A percentile compares a stretch with the other conserved stretches of the same genome.
Conservation (phyloP, 208 protist species). For the Borovskyia barvae region DNA sequence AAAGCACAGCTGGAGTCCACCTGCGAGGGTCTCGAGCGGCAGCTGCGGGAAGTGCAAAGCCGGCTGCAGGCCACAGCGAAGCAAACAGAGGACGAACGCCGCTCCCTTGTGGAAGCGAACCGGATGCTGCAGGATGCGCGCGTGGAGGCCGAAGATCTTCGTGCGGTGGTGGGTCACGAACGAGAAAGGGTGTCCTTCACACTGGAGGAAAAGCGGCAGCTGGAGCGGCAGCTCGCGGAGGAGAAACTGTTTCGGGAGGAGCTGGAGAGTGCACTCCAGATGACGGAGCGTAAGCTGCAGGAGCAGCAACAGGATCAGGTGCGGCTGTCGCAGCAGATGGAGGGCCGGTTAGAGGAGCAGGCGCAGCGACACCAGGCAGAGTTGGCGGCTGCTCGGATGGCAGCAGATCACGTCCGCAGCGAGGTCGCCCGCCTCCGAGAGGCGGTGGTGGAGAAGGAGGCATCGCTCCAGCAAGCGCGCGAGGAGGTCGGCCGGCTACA, state of each 20-base stretch:
- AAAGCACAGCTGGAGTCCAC: slow-evolving; percentile 48
- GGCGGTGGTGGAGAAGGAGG: slow-evolving; percentile 38
- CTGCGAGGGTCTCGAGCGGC: slow-evolving; percentile 36
- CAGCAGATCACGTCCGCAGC: slow-evolving; percentile 43
- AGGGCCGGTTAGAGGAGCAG: slow-evolving; percentile 46
- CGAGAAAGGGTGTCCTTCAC: slow-evolving; percentile 37
- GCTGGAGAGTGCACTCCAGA: slow-evolving; percentile 45
- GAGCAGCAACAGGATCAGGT: slow-evolving; percentile 40
- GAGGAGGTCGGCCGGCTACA: slow-evolving; percentile 60
- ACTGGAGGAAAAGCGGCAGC: slow-evolving; percentile 37
- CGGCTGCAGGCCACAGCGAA: slow-evolving; percentile 36
- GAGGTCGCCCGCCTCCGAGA: slow-evolving; percentile 48
- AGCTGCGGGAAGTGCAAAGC: slow-evolving; percentile 43
- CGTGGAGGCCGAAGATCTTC: slow-evolving; percentile 45
- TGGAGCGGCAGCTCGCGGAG: slow-evolving; percentile 38
- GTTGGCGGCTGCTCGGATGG: slow-evolving; percentile 40
- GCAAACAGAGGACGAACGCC: slow-evolving; percentile 54
- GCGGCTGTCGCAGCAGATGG: slow-evolving; percentile 33
- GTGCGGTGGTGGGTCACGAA: slow-evolving; percentile 29
- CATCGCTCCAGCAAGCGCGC: slow-evolving; percentile 45
- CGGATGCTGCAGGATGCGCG: slow-evolving; percentile 38
- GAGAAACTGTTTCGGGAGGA: slow-evolving; percentile 35
- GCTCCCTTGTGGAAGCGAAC: slow-evolving; percentile 40
- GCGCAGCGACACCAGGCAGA: slow-evolving; percentile 57
- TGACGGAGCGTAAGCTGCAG: slow-evolving; percentile 26